Evolutionary conservation across 352 stramenopile genomes (phyloP).

Genomic region (Pythium phragmiticola): DNA sequence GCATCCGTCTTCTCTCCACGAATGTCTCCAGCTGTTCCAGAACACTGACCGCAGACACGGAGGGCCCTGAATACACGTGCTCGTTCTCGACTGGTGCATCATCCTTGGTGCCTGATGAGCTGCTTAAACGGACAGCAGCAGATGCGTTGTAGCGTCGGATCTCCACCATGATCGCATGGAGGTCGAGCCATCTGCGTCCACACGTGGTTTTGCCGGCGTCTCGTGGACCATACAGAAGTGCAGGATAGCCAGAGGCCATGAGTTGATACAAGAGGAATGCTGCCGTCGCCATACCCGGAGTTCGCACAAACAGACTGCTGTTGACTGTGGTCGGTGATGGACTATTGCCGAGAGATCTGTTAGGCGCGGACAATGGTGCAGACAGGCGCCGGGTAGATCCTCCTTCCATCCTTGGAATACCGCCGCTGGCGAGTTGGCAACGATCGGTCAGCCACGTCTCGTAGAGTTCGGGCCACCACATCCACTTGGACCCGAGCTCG

Average conservation of each 20-base stretch:
- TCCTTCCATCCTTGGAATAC: background rate
- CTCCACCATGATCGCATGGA: constrained; percentile 7
- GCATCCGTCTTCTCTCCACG: constrained; percentile 21
- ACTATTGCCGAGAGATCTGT: background rate
- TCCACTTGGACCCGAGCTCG: constrained; percentile 73
- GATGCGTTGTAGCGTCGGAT: constrained; percentile 1
- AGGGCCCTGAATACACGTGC: constrained; percentile 20
- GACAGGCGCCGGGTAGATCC: background rate
- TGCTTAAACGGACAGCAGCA: background rate
- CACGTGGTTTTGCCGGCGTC: constrained; percentile 57
- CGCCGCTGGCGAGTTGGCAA: constrained; percentile 10
- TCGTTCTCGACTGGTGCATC: constrained; percentile 12
- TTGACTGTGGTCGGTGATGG: background rate
- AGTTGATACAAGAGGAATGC: constrained; percentile 53
- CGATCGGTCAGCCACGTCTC: constrained; percentile 39
- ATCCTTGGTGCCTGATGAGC: background rate
- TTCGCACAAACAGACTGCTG: constrained; percentile 37
- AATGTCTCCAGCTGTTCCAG: constrained; percentile 26
- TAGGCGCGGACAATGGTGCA: background rate
- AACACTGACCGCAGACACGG: constrained; percentile 11
- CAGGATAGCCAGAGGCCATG: constrained; percentile 36
- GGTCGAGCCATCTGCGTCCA: constrained; percentile 22
- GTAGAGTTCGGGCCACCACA: constrained; percentile 68
- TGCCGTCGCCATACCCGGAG: constrained; percentile 30
- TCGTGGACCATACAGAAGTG: constrained; percentile 37